Base-by-base conservation (phyloP, 2,329 filamentous ascomycete species). In the Arthrobotrys sinensis region DNA sequence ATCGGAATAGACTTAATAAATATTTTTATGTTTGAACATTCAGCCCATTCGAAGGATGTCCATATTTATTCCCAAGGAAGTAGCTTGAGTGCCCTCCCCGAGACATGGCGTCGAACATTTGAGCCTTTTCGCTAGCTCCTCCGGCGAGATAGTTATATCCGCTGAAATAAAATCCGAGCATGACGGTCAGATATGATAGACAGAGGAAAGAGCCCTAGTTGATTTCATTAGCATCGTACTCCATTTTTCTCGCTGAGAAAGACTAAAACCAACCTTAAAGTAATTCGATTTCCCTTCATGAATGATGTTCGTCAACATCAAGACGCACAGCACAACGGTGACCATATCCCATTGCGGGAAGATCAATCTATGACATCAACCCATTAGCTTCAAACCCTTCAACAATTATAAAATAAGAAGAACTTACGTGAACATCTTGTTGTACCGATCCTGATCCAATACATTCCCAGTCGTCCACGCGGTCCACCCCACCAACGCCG, bases 261-360 rank as follows among this genome's bases (percentile, higher is more conserved):
- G 7, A 21, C 21, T 38, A 21, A 45, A 62, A 63, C 79, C 24
- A 46, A 81, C 81, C 86, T 99, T 99, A 90, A 99, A 99, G 85
- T 99, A 99, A 85, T 99, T 99, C 87, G 94, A 98, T 89, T 99
- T 99, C 46, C 96, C 96, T 85, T 99, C 96, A 64, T 95, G 93
- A 82, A 98, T 97, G 87, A 99, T 95, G 87, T 98, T 97, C 82
- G 94, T 97, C 80, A 99, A 90, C 71, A 99, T 86, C 86, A 99
- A 97, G 16, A 99, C 94, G 82, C 95, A 97, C 14, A 99, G 86
- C 76, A 98, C 97, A 14, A 98, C 93, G 0, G 93, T 97, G 11
- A 98, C 91, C 93, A 99, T 96, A 84, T 99, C 96, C 95, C 95
- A 99, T 84, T 99, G 96, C 0, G 96, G 96, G 86, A 99, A 98